Base-by-base conservation (phyloP, 1,284 basidiomycete species). In the Pseudozyma flocculosa region DNA sequence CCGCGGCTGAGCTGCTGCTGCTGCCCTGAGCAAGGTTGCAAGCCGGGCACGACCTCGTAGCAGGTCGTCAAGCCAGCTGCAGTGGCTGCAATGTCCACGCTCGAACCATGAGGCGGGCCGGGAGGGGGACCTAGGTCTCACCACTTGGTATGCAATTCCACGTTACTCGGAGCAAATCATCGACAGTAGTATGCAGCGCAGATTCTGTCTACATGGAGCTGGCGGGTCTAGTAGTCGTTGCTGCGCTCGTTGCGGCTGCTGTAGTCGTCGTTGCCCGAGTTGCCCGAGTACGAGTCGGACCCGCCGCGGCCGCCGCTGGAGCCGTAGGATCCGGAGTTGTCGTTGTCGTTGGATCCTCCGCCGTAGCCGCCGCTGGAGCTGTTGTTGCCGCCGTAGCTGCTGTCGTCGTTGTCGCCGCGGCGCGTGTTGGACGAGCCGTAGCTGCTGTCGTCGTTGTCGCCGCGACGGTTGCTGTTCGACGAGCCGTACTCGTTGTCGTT, bases 341-440 rank as follows among this genome's bases (percentile, higher is more conserved):
- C 41, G 47, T 48, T 44, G 48, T 45, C 42, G 49, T 47, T 40
- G 43, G 30, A 34, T 34, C 9, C 30, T 10, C 17, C 10, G 9
- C 30, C 49, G 53, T 54, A 48, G 47, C 49, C 48, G 40, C 40
- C 18, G 58, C 43, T 43, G 58, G 51, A 48, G 55, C 50, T 49
- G 41, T 24, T 29, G 48, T 24, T 37, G 2, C 24, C 30, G 41
- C 34, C 40, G 36, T 29, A 26, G 11, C n/a, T 32, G 43, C 32
- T 19, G 32, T 43, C 18, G 43, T 43, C 30, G 17, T 34, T 39
- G 39, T 41, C 21, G 40, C 40, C 40, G 15, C 24, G 9, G 39
- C 17, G 39, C 10, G 32, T 18, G 22, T 23, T 41, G 19, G 24
- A 44, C 26, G 41, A 52, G 43, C 29, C 36, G 43, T 41, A 43